Evolutionary conservation across 306 rosid genomes (phyloP), one percentile per base, ranked within the genome.

Genomic region (Rosa lucieae): DNA sequence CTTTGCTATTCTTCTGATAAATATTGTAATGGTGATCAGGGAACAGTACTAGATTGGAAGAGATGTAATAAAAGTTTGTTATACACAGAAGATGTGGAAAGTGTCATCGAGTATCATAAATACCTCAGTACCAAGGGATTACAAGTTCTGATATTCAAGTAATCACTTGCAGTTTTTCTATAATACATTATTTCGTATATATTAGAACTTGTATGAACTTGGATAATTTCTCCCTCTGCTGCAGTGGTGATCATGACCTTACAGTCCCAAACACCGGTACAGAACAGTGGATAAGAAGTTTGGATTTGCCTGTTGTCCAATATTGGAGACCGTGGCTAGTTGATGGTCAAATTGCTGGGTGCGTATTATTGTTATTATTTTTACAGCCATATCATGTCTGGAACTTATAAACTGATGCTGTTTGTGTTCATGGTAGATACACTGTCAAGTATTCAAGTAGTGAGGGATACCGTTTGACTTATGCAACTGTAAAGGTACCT

Each of bases 241-340:
- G 71, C 55, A 81, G 84, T 21, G 84, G 84, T 65, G 84, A 75
- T 39, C 84, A 81, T 75, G 84, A 81, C 51, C 73, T 81, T n/a
- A 5, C 5, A 32, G 70, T 81, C 23, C 84, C 84, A 32, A 75
- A 75, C 61, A 74, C 72, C 10, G 75, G 72, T 0, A 81, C 80
- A 0, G 76, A 81, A 56, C 5, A 14, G 40, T 81, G 84, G 84
- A 75, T 81, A 59, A 58, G 59, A 78, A 8, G 5, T 3, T 72
- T 81, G 35, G 62, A 58, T 59, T 68, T 81, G 47, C 48, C 76
- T 13, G 21, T 69, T 44, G 84, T 81, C 58, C 59, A 67, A 47
- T 72, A 68, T 74, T 81, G 84, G 84, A 49, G 72, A 35, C 76
- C 59, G 13, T 81, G 84, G 84, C 42, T 81, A 18, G 80, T 75